A percentile compares a stretch with the other conserved stretches of the same genome.
These are phyloP conservation scores for Gynandropsis gynandra DNA, from an alignment of 345 rosid species.

Conservation along the genomic window DNA sequence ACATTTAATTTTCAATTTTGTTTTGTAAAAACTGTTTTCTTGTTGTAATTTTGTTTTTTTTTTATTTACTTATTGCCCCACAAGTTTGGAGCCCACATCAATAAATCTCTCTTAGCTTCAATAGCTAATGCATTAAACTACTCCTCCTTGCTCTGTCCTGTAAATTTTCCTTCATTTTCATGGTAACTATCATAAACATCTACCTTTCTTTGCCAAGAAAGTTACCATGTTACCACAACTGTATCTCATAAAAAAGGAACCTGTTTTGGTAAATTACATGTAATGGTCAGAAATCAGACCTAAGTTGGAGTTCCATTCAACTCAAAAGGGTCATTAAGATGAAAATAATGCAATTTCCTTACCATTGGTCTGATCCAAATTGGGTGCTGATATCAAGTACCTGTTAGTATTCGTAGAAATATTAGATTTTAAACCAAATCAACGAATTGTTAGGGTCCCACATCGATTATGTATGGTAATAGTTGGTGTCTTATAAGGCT, in stretches of 20 bases:
- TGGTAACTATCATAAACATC: slow-evolving; percentile 25
- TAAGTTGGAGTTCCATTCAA: too few species aligned
- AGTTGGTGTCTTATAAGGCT: too few species aligned
- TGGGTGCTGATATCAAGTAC: too few species aligned
- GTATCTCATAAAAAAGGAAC: neutral
- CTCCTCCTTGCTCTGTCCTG: slow-evolving; percentile 24
- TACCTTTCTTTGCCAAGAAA: slow-evolving; percentile 28
- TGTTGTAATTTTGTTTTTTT: neutral
- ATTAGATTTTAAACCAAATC: too few species aligned
- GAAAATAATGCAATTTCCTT: too few species aligned
- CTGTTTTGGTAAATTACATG: slow-evolving; percentile 11
- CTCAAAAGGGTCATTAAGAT: too few species aligned
- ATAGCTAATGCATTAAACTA: slow-evolving; percentile 24
- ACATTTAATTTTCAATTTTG: neutral
- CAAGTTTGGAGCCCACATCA: slow-evolving; percentile 33
- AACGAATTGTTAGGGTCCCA: too few species aligned
- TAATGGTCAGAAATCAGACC: neutral
- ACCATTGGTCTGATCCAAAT: too few species aligned
- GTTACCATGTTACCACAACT: slow-evolving; percentile 17
- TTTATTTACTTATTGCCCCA: slow-evolving; percentile 14
- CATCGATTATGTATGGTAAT: too few species aligned
- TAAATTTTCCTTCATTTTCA: slow-evolving; percentile 30
- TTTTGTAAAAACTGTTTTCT: neutral
- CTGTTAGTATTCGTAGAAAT: too few species aligned
- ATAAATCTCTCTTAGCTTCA: slow-evolving; percentile 27